These are phyloP conservation scores for Aspergillus japonicus DNA, from an alignment of 2,329 filamentous ascomycete genomes.

Conservation along the genomic window DNA sequence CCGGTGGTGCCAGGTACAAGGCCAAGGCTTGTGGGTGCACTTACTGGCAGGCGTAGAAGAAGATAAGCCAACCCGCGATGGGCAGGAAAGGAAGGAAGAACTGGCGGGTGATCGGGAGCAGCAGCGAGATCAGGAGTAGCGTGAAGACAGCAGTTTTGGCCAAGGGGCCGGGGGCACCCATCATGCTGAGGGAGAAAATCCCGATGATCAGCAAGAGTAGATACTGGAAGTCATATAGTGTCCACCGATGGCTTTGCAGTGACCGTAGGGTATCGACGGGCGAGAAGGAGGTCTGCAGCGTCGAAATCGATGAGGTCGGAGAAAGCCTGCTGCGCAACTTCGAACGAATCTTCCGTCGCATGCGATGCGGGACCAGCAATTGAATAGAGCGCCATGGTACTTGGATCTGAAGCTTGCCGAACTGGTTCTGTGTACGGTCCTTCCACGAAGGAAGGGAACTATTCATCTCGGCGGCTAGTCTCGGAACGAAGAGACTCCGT, in stretches of 20 bases:
- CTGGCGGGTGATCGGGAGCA: conserved; percentile 82
- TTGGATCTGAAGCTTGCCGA: conserved; percentile 47
- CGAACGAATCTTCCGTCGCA: conserved; percentile 66
- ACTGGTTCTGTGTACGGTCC: conserved; percentile 45
- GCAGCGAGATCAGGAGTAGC: conserved; percentile 65
- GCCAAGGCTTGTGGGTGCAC: conserved; percentile 39
- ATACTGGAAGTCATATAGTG: conserved; percentile 81
- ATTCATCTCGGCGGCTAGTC: conserved; percentile 33
- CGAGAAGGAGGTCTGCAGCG: conserved; percentile 78
- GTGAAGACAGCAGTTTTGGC: conserved; percentile 72
- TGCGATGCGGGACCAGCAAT: conserved; percentile 59
- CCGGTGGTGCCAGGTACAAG: neutral
- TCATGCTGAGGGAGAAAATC: conserved; percentile 80
- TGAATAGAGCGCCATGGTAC: conserved; percentile 52
- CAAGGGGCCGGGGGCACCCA: conserved; percentile 73
- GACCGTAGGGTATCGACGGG: conserved; percentile 73
- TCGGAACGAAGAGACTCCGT: conserved; percentile 20
- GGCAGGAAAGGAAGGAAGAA: conserved; percentile 87
- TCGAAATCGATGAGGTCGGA: conserved; percentile 70
- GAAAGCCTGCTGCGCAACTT: conserved; percentile 66
- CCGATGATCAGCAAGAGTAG: conserved; percentile 69
- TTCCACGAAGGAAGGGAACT: conserved; percentile 46
- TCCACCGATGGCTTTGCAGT: conserved; percentile 76
- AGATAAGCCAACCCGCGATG: conserved; percentile 81
- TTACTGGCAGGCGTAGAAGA: conserved; percentile 92